Evolutionary conservation across 208 protist genomes (phyloP).

Genomic region (Acanthamoeba polyphaga): DNA sequence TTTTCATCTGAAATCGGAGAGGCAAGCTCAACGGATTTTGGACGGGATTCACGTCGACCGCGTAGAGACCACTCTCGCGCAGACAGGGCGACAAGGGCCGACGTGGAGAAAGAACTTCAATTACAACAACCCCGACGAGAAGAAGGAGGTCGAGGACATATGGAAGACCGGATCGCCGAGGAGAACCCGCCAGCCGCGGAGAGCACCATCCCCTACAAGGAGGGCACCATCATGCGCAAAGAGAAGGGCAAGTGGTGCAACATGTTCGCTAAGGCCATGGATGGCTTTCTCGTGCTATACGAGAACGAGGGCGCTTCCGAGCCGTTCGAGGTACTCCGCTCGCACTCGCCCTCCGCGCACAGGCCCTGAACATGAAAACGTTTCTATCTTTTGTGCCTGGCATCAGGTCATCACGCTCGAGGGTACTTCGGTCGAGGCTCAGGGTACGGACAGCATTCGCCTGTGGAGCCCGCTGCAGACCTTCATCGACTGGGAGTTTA

Average conservation of each 20-base stretch:
- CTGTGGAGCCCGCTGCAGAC: constrained; percentile 63
- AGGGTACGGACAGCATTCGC: constrained; percentile 23
- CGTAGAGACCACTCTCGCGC: no score
- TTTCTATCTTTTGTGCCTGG: no score
- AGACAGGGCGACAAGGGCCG: no score
- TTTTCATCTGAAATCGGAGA: no score
- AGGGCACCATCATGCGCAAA: constrained; percentile 11
- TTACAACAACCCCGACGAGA: neutral
- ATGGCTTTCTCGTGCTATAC: constrained; percentile 74
- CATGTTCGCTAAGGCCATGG: constrained; percentile 61
- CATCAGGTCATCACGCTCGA: constrained; percentile 66
- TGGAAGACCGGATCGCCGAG: constrained; percentile 40
- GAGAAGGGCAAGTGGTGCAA: constrained; percentile 46
- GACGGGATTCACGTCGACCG: no score
- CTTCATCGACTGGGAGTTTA: constrained; percentile 56
- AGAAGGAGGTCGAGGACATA: neutral
- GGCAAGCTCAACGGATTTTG: no score
- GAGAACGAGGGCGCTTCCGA: neutral
- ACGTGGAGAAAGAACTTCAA: no score
- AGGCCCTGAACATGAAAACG: no score
- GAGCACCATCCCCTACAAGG: constrained; percentile 70
- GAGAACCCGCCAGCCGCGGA: neutral
- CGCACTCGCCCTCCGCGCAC: neutral
- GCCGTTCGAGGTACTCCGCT: neutral
- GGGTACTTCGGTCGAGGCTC: constrained; percentile 22